Evolutionary conservation across 129 eudicot species (phyloP), one percentile per base, ranked within the genome.

Genomic region (Glebionis coronaria): DNA sequence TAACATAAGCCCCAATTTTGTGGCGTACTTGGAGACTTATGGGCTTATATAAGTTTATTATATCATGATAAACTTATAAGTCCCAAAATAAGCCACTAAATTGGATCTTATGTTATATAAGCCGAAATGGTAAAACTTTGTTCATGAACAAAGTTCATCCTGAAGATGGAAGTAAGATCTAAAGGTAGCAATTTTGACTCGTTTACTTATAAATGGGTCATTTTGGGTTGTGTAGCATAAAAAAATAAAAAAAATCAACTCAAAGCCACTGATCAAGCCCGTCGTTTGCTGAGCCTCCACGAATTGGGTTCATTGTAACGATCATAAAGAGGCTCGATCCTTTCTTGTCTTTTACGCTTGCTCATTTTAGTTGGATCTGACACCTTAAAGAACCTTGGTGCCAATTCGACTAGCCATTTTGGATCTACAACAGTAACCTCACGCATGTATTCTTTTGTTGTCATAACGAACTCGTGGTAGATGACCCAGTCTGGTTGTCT

Each of bases 261-360:
- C 12, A 11, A 50, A 35, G 15, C 45, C 47, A 25, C 18, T 42
- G 51, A 76, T 69, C 77, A 88, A 40, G 91, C 96, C 56, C 95
- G 90, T 68, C 98, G 70, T 76, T 85, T 91, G 70, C 96, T 91
- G 76, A 91, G 77, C 47, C 98, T 83, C 96, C 98, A 91, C 52
- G 91, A 88, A 66, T 91, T 91, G 16, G 95, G 98, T 63, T 91
- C 96, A 8, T 91, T 84, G 50, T 88, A 85, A 76, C 95, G 45
- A 63, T 91, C 98, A 47, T 91, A 91, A 15, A 88, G 87, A 0
- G 98, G 96, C 57, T 88, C 96, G 42, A 88, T 88, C 9, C 97
- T 83, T 80, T 91, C 96, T 74, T 85, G 94, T 56, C 97, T 83
- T 68, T 91, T 91, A 42, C 96, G 88, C 74, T 85, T 91, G 76